Conservation (phyloP, 768 basidiomycete species). For the Leccinum rimulosum region DNA sequence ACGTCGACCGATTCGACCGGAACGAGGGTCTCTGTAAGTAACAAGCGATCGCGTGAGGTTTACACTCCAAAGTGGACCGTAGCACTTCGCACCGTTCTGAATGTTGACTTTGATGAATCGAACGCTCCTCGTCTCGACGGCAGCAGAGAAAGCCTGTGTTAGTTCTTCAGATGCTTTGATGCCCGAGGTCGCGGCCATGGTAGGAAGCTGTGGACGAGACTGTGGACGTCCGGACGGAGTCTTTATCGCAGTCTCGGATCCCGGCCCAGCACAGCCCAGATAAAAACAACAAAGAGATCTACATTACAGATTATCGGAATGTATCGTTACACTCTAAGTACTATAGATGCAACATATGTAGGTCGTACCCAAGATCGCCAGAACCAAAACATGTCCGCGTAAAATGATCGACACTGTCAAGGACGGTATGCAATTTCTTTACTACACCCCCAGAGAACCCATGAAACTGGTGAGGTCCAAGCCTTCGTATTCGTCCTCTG, state of each 20-base stretch:
- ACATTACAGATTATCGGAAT: conserved; percentile 34
- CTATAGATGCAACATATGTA: conserved; percentile 36
- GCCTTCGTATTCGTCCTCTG: conserved; percentile 90
- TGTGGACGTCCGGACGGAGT: background rate
- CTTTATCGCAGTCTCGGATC: background rate
- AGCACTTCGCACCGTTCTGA: conserved; percentile 55
- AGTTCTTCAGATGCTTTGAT: conserved; percentile 65
- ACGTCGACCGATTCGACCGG: conserved; percentile 50
- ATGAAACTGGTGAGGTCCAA: conserved; percentile 87
- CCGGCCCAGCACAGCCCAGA: background rate
- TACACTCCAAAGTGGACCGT: conserved; percentile 6
- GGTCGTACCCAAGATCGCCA: conserved; percentile 15
- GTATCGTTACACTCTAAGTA: conserved; percentile 31
- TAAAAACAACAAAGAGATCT: conserved; percentile 19
- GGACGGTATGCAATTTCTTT: conserved; percentile 8
- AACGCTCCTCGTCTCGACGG: conserved; percentile 45
- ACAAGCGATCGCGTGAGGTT: conserved; percentile 23
- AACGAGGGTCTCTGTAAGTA: conserved; percentile 61
- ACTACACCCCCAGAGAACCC: conserved; percentile 66
- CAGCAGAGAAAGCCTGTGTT: conserved; percentile 52
- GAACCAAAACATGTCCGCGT: conserved; percentile 15
- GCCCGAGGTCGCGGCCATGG: conserved; percentile 74
- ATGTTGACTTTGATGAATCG: conserved; percentile 81
- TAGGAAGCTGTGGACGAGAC: background rate
- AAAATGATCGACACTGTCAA: conserved; percentile 15